Percentiles rank a stretch among this genome's conserved stretches.
Conservation (phyloP, 345 rosid species). For the Lumnitzera racemosa region DNA sequence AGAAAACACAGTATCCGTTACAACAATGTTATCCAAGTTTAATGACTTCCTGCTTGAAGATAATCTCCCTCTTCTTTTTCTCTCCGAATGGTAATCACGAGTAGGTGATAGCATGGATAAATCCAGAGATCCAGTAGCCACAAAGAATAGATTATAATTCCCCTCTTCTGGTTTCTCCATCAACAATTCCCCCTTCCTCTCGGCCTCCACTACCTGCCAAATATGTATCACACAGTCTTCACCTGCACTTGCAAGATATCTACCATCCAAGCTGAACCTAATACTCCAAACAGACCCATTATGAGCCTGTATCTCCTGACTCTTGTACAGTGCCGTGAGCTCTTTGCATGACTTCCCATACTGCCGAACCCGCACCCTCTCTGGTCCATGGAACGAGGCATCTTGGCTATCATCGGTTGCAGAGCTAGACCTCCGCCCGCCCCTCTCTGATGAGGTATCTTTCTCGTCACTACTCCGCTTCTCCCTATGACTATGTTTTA, state of each 20-base stretch:
- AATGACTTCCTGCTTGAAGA: conserved; percentile 71
- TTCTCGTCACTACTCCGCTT: conserved; percentile 85
- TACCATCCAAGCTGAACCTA: conserved; percentile 91
- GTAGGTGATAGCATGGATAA: conserved; percentile 50
- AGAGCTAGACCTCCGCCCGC: conserved; percentile 88
- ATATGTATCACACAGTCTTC: conserved; percentile 87
- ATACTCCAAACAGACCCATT: conserved; percentile 91
- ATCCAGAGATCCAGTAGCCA: conserved; percentile 80
- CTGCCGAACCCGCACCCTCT: conserved; percentile 80
- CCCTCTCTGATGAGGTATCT: conserved; percentile 84
- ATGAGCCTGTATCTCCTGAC: conserved; percentile 92
- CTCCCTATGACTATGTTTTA: conserved; percentile 44
- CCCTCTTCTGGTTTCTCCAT: conserved; percentile 72
- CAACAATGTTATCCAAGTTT: conserved; percentile 56
- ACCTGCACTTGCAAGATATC: conserved; percentile 92
- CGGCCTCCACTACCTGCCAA: conserved; percentile 70
- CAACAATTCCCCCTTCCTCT: conserved; percentile 81
- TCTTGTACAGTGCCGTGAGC: conserved; percentile 70
- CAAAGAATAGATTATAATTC: conserved; percentile 38
- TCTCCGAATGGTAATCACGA: conserved; percentile 37
- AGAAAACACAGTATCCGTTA: conserved; percentile 79
- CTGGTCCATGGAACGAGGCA: conserved; percentile 73
- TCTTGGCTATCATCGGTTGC: conserved; percentile 96
- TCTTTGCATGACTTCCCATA: conserved; percentile 82
- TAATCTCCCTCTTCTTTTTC: conserved; percentile 71